Evolutionary conservation across 306 rosid species (phyloP).

Genomic region (Rosa lucieae): DNA sequence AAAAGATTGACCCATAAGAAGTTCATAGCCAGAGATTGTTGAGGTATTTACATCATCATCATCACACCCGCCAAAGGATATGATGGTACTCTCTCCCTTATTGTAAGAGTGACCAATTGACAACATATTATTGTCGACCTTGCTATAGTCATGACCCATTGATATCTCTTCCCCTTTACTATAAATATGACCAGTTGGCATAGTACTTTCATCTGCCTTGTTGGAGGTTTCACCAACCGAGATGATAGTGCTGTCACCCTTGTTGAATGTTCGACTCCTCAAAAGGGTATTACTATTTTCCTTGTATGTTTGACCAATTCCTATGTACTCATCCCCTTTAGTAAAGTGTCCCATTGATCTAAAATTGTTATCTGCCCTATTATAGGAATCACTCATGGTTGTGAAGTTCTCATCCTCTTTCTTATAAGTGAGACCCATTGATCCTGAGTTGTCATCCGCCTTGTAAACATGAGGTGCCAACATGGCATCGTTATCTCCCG

Average conservation of each 20-base stretch:
- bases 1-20: conserved; percentile 50
- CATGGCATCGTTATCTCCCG: conserved; percentile 32
- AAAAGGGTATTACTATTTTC: conserved; percentile 37
- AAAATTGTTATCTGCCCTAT: conserved; percentile 45
- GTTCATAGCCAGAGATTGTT: conserved; percentile 45
- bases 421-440: conserved; percentile 44
- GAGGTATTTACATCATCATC: conserved; percentile 50
- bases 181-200: conserved; percentile 44
- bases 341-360: conserved; percentile 49
- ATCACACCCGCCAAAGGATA: conserved; percentile 71
- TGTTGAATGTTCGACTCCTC: conserved; percentile 34
- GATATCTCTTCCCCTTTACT: conserved; percentile 38
- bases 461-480: conserved; percentile 33
- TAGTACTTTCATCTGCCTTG: conserved; percentile 36
- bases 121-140: conserved; percentile 33
- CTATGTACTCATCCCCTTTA: conserved; percentile 29
- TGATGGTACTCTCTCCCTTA: conserved; percentile 68
- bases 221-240: conserved; percentile 49
- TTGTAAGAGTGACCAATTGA: conserved; percentile 43
- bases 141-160: conserved; percentile 29
- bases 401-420: conserved; percentile 43
- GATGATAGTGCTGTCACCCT: conserved; percentile 38
- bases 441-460: conserved; percentile 32
- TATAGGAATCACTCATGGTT: conserved; percentile 37
- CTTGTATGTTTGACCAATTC: conserved; percentile 31